Conservation (phyloP, 192 early-diverging fungal genomes). For the Backusella morwellensis region DNA sequence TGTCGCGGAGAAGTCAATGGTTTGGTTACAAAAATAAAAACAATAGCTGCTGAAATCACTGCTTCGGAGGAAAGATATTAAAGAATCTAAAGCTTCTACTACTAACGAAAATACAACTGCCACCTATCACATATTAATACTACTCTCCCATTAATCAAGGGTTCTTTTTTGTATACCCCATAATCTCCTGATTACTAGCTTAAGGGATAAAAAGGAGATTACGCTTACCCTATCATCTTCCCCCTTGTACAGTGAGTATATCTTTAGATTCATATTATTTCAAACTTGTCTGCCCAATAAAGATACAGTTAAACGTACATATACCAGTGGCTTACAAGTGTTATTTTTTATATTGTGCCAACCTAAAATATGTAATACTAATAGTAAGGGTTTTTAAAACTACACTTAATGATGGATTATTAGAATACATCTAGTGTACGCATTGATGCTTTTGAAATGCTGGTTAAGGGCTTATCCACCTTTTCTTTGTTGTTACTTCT, state of each 20-base stretch:
- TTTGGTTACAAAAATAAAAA: slow-evolving; percentile 17
- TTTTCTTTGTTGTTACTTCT: background rate
- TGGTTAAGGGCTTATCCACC: background rate
- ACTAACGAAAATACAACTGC: background rate
- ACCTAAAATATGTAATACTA: background rate
- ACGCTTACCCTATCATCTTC: background rate
- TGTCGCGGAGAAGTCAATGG: slow-evolving; percentile 29
- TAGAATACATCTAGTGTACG: background rate
- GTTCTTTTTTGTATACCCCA: slow-evolving; percentile 1
- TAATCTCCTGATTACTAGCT: slow-evolving; percentile 2
- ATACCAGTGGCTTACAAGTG: background rate
- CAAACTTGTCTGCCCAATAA: slow-evolving; percentile 2
- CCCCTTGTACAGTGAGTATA: slow-evolving; percentile 5
- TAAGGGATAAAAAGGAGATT: slow-evolving; percentile 7
- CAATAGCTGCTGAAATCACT: slow-evolving; percentile 11
- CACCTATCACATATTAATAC: background rate
- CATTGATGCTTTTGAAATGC: background rate
- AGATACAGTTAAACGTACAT: slow-evolving; percentile 1
- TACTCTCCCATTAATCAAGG: background rate
- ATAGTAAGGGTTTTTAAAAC: too few relatives aligned
- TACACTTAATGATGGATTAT: background rate
- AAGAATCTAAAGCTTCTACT: background rate
- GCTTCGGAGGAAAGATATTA: slow-evolving; percentile 7
- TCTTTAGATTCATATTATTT: slow-evolving; percentile 4
- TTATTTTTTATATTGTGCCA: background rate